Base-by-base conservation (phyloP, 805 yeast genomes). In the Tetrapisispora nanseiensis region DNA sequence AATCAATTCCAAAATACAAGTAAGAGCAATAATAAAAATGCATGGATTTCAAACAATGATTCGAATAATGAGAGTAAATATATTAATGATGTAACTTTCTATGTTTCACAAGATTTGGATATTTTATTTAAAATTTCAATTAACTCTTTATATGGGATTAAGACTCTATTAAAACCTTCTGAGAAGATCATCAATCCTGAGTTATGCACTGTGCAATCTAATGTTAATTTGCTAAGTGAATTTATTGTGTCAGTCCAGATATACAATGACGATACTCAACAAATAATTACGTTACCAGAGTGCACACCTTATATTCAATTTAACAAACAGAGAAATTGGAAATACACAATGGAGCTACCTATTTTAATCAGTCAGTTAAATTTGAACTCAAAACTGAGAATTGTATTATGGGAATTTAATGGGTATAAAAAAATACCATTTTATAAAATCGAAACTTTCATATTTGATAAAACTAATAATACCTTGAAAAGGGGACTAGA, bases 401-500 rank as follows among this genome's bases (percentile, higher is more conserved):
- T 92, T 20, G 69, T 74, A 2, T 50, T 87, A 2, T 83, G 80
- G 75, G 95, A 84, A 48, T 80, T 76, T 45, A 73, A 74, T 24
- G 76, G 78, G 8, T 74, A 78, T 0, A 65, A 71, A 6, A 64
- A 61, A 20, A 49, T 70, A 1, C 63, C 74, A 0, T 80, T 84
- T 59, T 92, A 87, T 6, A 63, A 69, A 0, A 74, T 89, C 1
- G 72, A 72, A 29, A 57, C 85, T 1, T 59, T 70, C 2, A 54
- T 89, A 3, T 90, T 85, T 61, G 74, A 78, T 51, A 55, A 59
- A 0, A 61, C 62, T 6, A 73, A 76, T 41, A 72, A 78, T 42
- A 72, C 85, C 1, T 61, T 90, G 51, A 71, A 81, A 42, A 76
- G 75, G 47, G 96, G 97, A 0, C 66, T 78, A 24, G 95, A 84